Evolutionary conservation across 2,329 filamentous ascomycete species (phyloP).

Genomic region (Hymenoscyphus fraxineus): DNA sequence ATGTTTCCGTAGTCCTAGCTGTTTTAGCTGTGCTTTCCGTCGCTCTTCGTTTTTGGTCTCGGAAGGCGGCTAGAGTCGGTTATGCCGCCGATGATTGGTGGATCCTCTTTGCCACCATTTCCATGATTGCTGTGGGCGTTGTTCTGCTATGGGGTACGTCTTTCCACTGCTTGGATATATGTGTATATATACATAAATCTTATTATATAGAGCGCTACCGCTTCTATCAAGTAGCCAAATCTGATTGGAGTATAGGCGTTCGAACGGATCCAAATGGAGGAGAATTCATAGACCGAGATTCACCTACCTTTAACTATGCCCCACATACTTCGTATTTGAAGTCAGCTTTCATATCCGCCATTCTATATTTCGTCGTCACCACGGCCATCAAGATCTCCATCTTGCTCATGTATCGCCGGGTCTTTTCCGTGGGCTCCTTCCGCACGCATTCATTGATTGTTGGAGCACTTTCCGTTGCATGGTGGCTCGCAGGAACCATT

Average conservation of each 20-base stretch:
- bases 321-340: conserved; percentile 2
- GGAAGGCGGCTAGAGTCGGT: conserved; percentile 8
- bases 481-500: conserved; percentile 2
- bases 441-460: background rate
- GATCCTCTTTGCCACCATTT: conserved; percentile 6
- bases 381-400: conserved; percentile 7
- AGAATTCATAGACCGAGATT: background rate
- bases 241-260: background rate
- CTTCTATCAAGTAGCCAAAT: background rate
- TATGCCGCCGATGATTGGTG: conserved; percentile 17
- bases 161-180: background rate
- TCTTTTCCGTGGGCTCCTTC: conserved; percentile 1
- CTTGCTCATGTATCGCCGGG: conserved; percentile 8
- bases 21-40: conserved; percentile 11
- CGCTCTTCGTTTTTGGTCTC: conserved; percentile 13
- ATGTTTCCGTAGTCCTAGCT: background rate
- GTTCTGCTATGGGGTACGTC: conserved; percentile 3
- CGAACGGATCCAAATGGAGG: conserved; percentile 2
- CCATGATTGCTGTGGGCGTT: background rate
- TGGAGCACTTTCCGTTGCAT: background rate
- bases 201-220: background rate
- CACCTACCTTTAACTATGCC: conserved; percentile 2
- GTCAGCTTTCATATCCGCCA: background rate
- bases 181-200: no score
- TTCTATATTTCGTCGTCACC: conserved; percentile 5